Evolutionary conservation across 139 green algal genomes (phyloP).

Genomic region (Auxenochlorella pyrenoidosa): DNA sequence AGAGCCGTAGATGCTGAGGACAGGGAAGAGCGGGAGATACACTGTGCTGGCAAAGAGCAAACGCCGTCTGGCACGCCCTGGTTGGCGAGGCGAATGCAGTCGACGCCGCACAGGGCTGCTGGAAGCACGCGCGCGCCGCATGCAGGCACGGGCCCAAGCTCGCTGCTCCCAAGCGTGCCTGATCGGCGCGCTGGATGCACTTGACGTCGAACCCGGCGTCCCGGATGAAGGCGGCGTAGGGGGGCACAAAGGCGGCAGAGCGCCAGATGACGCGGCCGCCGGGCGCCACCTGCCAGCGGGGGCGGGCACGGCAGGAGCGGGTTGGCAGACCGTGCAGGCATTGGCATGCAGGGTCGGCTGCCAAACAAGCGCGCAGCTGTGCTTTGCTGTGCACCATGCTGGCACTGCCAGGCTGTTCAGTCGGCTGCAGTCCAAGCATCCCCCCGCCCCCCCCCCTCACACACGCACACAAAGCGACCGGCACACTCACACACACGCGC

Average conservation of each 20-base stretch:
- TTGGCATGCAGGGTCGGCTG: neutral
- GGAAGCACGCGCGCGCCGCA: neutral
- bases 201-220: slow-evolving; percentile 87
- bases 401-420: neutral
- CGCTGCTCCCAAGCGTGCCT: too few relatives aligned
- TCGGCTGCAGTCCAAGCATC: too few relatives aligned
- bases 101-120: too few relatives aligned
- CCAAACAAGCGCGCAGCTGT: neutral
- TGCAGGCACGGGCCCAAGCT: too few relatives aligned
- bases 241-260: slow-evolving; percentile 83
- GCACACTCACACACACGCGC: too few relatives aligned
- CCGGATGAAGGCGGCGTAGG: slow-evolving; percentile 86
- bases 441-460: too few relatives aligned
- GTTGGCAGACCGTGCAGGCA: slow-evolving; percentile 20
- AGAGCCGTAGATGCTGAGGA: too few relatives aligned
- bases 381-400: neutral
- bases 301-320: neutral
- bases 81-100: too few relatives aligned
- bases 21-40: too few relatives aligned
- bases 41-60: too few relatives aligned
- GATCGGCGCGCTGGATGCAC: slow-evolving; percentile 76
- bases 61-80: too few relatives aligned
- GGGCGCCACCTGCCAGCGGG: slow-evolving; percentile 57
- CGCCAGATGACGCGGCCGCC: slow-evolving; percentile 97
- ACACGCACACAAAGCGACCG: too few relatives aligned